phyloP scores from a whole-genome alignment of 1,284 basidiomycete species.

The Austroboletus novae-zelandiae region DNA sequence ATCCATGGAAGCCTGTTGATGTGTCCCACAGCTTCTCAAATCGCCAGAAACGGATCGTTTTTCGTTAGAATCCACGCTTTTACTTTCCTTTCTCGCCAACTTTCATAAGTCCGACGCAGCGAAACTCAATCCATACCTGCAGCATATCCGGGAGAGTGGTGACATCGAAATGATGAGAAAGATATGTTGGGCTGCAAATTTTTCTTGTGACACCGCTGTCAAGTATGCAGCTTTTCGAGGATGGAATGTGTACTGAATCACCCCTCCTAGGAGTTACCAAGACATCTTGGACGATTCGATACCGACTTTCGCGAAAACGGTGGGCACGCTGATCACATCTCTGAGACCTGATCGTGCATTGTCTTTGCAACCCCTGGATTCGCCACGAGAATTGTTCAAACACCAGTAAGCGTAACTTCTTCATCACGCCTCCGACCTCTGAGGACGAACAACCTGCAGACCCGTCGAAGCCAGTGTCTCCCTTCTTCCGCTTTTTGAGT shows the following conservation, averaged over 20 bases:
- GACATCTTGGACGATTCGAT: slow-evolving; percentile 50
- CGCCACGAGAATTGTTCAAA: slow-evolving; percentile 54
- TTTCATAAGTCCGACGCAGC: slow-evolving; percentile 69
- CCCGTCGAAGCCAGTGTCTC: slow-evolving; percentile 60
- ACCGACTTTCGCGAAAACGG: slow-evolving; percentile 45
- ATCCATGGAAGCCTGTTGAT: not conserved
- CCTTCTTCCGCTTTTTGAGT: slow-evolving; percentile 59
- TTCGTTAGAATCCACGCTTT: slow-evolving; percentile 55
- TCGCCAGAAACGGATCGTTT: slow-evolving; percentile 50
- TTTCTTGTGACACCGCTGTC: slow-evolving; percentile 47
- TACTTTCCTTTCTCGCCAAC: slow-evolving; percentile 58
- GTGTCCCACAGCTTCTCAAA: slow-evolving; percentile 46
- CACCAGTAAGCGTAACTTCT: slow-evolving; percentile 43
- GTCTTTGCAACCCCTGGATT: slow-evolving; percentile 43
- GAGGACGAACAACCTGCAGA: slow-evolving; percentile 32
- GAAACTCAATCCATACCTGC: slow-evolving; percentile 62
- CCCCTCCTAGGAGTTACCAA: slow-evolving; percentile 49
- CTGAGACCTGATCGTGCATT: slow-evolving; percentile 54
- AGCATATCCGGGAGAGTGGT: slow-evolving; percentile 43
- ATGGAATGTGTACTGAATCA: not conserved
- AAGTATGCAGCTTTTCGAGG: slow-evolving; percentile 38
- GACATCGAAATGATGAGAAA: slow-evolving; percentile 53
- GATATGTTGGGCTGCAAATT: slow-evolving; percentile 54
- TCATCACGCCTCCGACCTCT: not conserved
- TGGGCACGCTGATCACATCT: slow-evolving; percentile 50